A percentile compares a stretch with the other conserved stretches of the same genome.
phyloP scores from a whole-genome alignment of 2,329 filamentous ascomycete genomes.

The Fusarium sp. region DNA sequence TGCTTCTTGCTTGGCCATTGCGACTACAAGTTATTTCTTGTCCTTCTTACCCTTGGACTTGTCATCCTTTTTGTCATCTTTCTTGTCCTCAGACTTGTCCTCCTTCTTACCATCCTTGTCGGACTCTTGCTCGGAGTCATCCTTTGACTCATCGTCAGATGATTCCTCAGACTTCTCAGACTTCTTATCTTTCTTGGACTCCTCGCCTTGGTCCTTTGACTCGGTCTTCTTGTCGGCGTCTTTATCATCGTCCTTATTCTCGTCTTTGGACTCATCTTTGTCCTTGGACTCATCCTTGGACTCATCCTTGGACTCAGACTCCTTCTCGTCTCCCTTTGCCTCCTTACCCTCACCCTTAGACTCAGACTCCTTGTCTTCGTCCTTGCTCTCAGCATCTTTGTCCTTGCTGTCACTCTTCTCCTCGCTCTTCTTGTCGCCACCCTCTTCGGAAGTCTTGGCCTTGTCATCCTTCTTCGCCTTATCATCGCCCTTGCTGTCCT shows the following conservation, averaged over 20 bases:
- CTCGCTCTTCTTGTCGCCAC: slow-evolving; percentile 41
- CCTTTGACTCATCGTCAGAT: slow-evolving; percentile 27
- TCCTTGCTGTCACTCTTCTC: slow-evolving; percentile 43
- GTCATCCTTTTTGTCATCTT: slow-evolving; percentile 15
- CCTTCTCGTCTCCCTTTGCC: slow-evolving; percentile 22
- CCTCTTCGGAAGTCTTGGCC: slow-evolving; percentile 27
- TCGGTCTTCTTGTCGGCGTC: slow-evolving; percentile 16
- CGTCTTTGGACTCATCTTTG: slow-evolving; percentile 32
- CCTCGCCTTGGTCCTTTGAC: slow-evolving; percentile 15
- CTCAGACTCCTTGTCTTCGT: slow-evolving; percentile 22
- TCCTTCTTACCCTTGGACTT: slow-evolving; percentile 25
- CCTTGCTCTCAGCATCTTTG: slow-evolving; percentile 30
- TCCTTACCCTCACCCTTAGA: slow-evolving; percentile 38
- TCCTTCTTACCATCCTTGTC: slow-evolving; percentile 7
- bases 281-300: slow-evolving; percentile 29
- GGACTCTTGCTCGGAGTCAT: slow-evolving; percentile 45
- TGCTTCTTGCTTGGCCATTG: slow-evolving; percentile 6
- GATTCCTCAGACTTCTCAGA: slow-evolving; percentile 17
- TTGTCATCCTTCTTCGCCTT: slow-evolving; percentile 8
- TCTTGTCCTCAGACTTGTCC: slow-evolving; percentile 9
- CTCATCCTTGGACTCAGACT: slow-evolving; percentile 31
- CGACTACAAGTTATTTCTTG: slow-evolving; percentile 23
- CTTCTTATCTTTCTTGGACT: slow-evolving; percentile 24
- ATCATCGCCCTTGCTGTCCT: slow-evolving; percentile 42
- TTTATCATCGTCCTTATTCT: not conserved